These are phyloP conservation scores for Rhizoclosmatium sp. DNA, from an alignment of 192 early-diverging fungal genomes.

Conservation along the genomic window DNA sequence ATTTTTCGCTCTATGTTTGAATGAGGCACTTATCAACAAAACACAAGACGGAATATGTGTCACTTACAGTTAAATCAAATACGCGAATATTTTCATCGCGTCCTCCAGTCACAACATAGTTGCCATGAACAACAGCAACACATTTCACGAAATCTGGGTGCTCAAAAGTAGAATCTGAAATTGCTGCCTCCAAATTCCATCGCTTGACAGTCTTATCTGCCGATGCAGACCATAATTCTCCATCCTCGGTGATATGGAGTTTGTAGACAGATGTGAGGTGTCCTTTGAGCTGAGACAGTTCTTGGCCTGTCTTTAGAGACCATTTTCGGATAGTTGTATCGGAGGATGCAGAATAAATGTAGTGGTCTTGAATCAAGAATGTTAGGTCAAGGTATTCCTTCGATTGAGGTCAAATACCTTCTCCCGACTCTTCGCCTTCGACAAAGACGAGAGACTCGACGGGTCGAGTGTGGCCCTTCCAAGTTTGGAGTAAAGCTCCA, in stretches of 20 bases:
- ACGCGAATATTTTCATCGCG: slow-evolving; percentile 87
- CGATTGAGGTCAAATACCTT: no score
- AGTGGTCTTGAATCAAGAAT: neutral
- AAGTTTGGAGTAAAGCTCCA: slow-evolving; percentile 48
- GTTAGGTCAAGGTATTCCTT: neutral
- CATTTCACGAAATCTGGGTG: slow-evolving; percentile 88
- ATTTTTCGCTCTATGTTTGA: slow-evolving; percentile 68
- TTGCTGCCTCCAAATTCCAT: slow-evolving; percentile 82
- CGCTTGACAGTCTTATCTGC: slow-evolving; percentile 90
- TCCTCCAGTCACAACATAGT: slow-evolving; percentile 81
- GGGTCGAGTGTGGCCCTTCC: slow-evolving; percentile 59
- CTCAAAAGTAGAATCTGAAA: slow-evolving; percentile 73
- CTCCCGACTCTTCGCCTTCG: neutral
- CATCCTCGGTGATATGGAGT: slow-evolving; percentile 67
- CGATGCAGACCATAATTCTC: slow-evolving; percentile 65
- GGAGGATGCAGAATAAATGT: slow-evolving; percentile 74
- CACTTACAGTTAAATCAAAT: slow-evolving; percentile 85
- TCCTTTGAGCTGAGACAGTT: slow-evolving; percentile 56
- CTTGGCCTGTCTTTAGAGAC: slow-evolving; percentile 69
- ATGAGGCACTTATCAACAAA: slow-evolving; percentile 6
- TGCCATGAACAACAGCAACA: slow-evolving; percentile 61
- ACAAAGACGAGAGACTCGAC: slow-evolving; percentile 65
- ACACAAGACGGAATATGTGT: neutral
- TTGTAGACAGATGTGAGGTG: slow-evolving; percentile 85
- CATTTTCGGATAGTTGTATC: slow-evolving; percentile 84